Conservation (phyloP, 73 alveolate genomes). For the Paramecium sexaurelia region DNA sequence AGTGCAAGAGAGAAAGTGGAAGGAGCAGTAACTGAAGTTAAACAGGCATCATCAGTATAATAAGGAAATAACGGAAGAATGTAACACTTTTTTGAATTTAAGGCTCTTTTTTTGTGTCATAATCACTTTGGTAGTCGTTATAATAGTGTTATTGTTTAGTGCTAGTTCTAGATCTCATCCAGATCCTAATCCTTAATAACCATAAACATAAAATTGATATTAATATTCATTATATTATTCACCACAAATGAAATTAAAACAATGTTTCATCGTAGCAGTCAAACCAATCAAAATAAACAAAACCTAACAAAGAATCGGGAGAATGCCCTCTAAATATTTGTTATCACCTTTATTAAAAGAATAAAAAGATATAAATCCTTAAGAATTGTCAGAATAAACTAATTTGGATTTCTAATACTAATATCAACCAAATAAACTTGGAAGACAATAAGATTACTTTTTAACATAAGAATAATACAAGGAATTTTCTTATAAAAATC, state of each 20-base stretch:
- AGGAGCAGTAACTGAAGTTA: background rate
- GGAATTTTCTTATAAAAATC: background rate
- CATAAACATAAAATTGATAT: background rate
- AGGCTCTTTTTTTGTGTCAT: conserved; percentile 3
- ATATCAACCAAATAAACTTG: background rate
- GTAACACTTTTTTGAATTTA: background rate
- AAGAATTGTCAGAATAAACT: background rate
- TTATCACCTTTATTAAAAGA: background rate
- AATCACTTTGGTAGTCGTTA: background rate
- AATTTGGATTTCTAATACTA: background rate
- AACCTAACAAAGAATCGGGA: background rate
- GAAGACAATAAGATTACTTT: background rate
- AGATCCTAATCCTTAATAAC: background rate
- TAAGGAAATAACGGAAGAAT: background rate
- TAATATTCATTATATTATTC: background rate
- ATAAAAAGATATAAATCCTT: background rate
- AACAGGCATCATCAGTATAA: background rate
- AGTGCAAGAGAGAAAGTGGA: background rate
- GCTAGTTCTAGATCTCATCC: background rate
- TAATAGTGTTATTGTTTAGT: background rate
- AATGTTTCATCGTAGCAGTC: background rate
- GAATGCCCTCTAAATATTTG: background rate
- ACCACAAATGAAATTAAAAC: conserved; percentile 3
- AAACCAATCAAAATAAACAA: background rate
- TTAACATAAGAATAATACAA: background rate